Conservation (phyloP, 768 basidiomycete species). For the Thelephora ganbajun region DNA sequence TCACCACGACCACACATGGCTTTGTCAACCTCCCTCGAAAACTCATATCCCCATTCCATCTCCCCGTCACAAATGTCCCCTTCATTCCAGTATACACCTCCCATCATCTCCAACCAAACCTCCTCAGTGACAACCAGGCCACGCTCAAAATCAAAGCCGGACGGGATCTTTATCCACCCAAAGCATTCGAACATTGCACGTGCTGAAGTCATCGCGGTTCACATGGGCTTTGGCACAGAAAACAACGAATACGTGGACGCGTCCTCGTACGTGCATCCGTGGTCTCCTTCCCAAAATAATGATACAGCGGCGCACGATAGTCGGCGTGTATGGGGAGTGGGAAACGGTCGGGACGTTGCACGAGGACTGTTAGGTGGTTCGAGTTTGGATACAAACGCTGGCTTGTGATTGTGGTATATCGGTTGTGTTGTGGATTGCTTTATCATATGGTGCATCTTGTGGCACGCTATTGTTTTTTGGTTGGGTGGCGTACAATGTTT, state of each 20-base stretch:
- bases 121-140: constrained; percentile 17
- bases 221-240: constrained; percentile 31
- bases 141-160: constrained; percentile 39
- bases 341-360: constrained; percentile 36
- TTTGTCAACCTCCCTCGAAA: background rate
- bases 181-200: constrained; percentile 48
- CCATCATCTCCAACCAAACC: background rate
- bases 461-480: too few relatives aligned
- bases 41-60: background rate
- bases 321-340: constrained; percentile 29
- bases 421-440: too few relatives aligned
- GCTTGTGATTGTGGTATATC: too few relatives aligned
- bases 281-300: constrained; percentile 9
- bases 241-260: constrained; percentile 34
- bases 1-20: background rate
- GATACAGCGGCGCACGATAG: constrained; percentile 22
- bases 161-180: constrained; percentile 47
- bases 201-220: constrained; percentile 45
- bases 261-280: background rate
- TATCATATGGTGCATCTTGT: too few relatives aligned
- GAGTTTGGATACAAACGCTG: background rate
- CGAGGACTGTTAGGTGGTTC: constrained; percentile 25
- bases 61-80: background rate
- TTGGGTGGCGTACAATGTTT: too few relatives aligned
- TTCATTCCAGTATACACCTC: background rate